Evolutionary conservation across 2,329 filamentous ascomycete species (phyloP).

Genomic region (Calonectria pseudoturangicola): DNA sequence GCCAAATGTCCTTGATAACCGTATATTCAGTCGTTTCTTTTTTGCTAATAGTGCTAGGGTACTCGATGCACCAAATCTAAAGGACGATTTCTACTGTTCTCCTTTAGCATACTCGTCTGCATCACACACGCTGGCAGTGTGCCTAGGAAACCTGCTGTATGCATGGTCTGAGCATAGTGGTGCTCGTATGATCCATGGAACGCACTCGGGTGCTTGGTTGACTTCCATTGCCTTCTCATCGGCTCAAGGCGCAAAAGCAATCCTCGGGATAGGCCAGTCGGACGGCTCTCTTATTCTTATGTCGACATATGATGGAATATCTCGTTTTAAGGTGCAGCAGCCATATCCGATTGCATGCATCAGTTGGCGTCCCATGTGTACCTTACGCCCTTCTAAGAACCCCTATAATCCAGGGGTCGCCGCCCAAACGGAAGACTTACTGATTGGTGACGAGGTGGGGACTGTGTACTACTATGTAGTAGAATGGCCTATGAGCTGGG

Average conservation of each 20-base stretch:
- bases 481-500: constrained; percentile 84
- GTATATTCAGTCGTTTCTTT: neutral
- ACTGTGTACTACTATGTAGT: constrained; percentile 91
- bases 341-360: constrained; percentile 85
- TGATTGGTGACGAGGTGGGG: constrained; percentile 89
- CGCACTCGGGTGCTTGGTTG: constrained; percentile 69
- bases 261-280: constrained; percentile 89
- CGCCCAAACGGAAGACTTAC: constrained; percentile 85
- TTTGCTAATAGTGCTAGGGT: constrained; percentile 73
- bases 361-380: constrained; percentile 82
- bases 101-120: constrained; percentile 88
- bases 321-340: constrained; percentile 85
- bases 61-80: constrained; percentile 89
- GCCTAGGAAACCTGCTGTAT: constrained; percentile 86
- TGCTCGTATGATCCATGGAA: constrained; percentile 69
- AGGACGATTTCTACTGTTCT: constrained; percentile 97
- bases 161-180: constrained; percentile 88
- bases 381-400: constrained; percentile 71
- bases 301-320: constrained; percentile 81
- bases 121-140: constrained; percentile 87
- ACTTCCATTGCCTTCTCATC: constrained; percentile 96
- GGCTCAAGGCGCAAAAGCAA: constrained; percentile 81
- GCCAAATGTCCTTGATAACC: neutral
- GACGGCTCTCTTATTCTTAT: constrained; percentile 86
- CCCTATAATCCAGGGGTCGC: constrained; percentile 66